Percentiles rank a stretch among this genome's conserved stretches.
phyloP scores from a whole-genome alignment of 2,329 filamentous ascomycete genomes.

The Venturia aucupariae region DNA sequence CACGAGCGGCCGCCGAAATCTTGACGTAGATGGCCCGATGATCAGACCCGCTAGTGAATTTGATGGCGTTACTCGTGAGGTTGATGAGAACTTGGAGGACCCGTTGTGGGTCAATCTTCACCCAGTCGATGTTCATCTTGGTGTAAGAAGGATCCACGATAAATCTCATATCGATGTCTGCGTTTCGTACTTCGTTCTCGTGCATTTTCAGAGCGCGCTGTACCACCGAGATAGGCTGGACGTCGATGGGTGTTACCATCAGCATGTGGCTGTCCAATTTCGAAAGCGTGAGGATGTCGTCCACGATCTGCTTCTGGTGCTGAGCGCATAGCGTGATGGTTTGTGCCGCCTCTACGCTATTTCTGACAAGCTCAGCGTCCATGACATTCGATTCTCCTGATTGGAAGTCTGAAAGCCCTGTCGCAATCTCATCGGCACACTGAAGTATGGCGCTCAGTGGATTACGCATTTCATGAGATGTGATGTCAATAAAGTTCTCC shows the following conservation, averaged over 20 bases:
- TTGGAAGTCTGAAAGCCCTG: slow-evolving; percentile 37
- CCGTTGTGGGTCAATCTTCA: slow-evolving; percentile 64
- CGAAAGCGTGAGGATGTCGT: slow-evolving; percentile 37
- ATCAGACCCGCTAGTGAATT: slow-evolving; percentile 64
- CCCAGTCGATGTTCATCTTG: slow-evolving; percentile 51
- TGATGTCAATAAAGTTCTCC: slow-evolving; percentile 75
- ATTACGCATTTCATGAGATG: slow-evolving; percentile 68
- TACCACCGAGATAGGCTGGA: slow-evolving; percentile 58
- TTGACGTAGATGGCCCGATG: slow-evolving; percentile 56
- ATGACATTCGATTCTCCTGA: slow-evolving; percentile 38
- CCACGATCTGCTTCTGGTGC: slow-evolving; percentile 58
- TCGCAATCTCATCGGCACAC: slow-evolving; percentile 64
- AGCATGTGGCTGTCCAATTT: slow-evolving; percentile 67
- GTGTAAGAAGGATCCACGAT: slow-evolving; percentile 53
- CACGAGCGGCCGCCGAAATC: slow-evolving; percentile 47
- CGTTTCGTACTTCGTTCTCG: slow-evolving; percentile 61
- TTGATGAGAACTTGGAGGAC: slow-evolving; percentile 90
- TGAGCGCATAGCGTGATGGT: slow-evolving; percentile 70
- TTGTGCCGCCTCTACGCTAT: slow-evolving; percentile 63
- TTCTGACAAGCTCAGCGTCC: slow-evolving; percentile 41
- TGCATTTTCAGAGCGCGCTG: slow-evolving; percentile 67
- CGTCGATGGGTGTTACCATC: slow-evolving; percentile 60
- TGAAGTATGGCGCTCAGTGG: slow-evolving; percentile 66
- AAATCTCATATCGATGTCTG: slow-evolving; percentile 58
- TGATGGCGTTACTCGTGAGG: slow-evolving; percentile 81